Conservation (phyloP, 352 stramenopile species). For the Globisporangium recalcitrans region DNA sequence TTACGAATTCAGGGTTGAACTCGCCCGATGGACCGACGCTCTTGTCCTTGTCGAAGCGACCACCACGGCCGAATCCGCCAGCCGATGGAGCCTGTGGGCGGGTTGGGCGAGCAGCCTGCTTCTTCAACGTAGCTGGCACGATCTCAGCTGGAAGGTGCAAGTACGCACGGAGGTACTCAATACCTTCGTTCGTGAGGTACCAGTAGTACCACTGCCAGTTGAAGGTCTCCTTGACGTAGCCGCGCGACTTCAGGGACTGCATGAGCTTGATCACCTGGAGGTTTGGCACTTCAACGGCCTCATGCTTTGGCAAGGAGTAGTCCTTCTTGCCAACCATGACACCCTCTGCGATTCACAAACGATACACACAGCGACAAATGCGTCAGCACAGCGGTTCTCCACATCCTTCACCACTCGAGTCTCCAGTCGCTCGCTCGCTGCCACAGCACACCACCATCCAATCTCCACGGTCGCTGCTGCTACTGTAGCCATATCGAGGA, state of each 20-base stretch:
- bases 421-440: not conserved
- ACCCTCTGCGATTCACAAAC: constrained; percentile 44
- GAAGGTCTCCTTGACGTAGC: constrained; percentile 98
- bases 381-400: not conserved
- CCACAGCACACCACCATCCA: not conserved
- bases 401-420: not conserved
- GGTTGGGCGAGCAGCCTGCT: constrained; percentile 84
- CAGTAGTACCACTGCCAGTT: constrained; percentile 99
- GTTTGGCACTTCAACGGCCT: constrained; percentile 97
- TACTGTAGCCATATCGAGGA: not conserved
- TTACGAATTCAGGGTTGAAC: constrained; percentile 87
- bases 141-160: constrained; percentile 98
- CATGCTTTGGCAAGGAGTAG: constrained; percentile 88
- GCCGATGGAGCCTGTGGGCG: constrained; percentile 70
- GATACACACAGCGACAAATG: not conserved
- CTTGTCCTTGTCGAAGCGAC: constrained; percentile 89
- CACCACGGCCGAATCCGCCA: constrained; percentile 70
- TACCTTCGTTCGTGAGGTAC: constrained; percentile 98
- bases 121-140: constrained; percentile 98
- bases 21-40: constrained; percentile 82
- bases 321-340: constrained; percentile 91
- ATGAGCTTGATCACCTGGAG: constrained; percentile 98
- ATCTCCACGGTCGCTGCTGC: not conserved
- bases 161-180: constrained; percentile 98
- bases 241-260: constrained; percentile 96